These are phyloP conservation scores for Cercospora sojina DNA, from an alignment of 2,329 filamentous ascomycete genomes.

Conservation along the genomic window DNA sequence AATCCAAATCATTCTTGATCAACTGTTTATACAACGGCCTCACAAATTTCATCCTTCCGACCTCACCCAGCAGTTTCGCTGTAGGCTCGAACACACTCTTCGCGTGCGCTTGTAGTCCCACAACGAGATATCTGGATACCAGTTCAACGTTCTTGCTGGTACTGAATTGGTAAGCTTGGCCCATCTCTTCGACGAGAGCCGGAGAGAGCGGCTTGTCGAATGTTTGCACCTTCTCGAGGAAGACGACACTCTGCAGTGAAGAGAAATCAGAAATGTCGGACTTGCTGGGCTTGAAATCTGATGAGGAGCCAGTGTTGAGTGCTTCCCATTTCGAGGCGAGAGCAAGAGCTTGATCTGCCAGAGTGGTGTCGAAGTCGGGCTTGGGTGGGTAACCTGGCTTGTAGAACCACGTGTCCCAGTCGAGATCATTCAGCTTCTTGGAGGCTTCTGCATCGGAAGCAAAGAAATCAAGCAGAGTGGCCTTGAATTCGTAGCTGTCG, in stretches of 20 bases:
- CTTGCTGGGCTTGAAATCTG: slow-evolving; percentile 58
- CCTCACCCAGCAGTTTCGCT: slow-evolving; percentile 71
- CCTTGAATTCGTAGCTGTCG: slow-evolving; percentile 91
- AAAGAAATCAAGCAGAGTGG: slow-evolving; percentile 85
- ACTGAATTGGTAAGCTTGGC: slow-evolving; percentile 69
- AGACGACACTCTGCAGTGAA: slow-evolving; percentile 87
- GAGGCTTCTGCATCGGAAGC: slow-evolving; percentile 60
- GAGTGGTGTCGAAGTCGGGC: slow-evolving; percentile 82
- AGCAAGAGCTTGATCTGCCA: slow-evolving; percentile 81
- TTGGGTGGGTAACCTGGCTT: slow-evolving; percentile 85
- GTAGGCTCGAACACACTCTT: slow-evolving; percentile 67
- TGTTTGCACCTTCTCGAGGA: slow-evolving; percentile 75
- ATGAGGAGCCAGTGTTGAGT: slow-evolving; percentile 37
- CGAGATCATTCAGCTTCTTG: slow-evolving; percentile 67
- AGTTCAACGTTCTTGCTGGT: slow-evolving; percentile 85
- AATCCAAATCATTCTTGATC: slow-evolving; percentile 67
- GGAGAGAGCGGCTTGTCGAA: slow-evolving; percentile 63
- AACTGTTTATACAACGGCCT: slow-evolving; percentile 77
- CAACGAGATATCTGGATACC: slow-evolving; percentile 72
- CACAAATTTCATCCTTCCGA: slow-evolving; percentile 97
- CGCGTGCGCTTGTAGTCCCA: slow-evolving; percentile 75
- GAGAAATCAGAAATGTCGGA: slow-evolving; percentile 72
- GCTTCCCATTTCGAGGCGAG: slow-evolving; percentile 80
- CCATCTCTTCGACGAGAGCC: slow-evolving; percentile 69
- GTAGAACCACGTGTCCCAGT: slow-evolving; percentile 91